These are phyloP conservation scores for Hyphodiscus sp. DNA, from an alignment of 2,329 filamentous ascomycete genomes.

Conservation along the genomic window DNA sequence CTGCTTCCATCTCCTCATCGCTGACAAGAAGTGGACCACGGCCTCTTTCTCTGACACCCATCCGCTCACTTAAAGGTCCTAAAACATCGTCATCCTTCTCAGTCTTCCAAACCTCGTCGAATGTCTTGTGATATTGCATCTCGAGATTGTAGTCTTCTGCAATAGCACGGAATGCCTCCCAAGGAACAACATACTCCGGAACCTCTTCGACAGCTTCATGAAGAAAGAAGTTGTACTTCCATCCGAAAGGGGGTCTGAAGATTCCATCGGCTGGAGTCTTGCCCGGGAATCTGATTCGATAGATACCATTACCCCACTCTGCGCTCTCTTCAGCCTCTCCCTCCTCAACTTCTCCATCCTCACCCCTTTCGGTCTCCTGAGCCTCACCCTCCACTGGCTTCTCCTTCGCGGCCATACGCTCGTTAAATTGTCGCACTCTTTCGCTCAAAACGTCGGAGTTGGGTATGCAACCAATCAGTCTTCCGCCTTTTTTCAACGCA, in stretches of 20 bases:
- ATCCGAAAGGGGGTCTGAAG: constrained; percentile 91
- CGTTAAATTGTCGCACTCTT: constrained; percentile 72
- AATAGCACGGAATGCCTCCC: constrained; percentile 92
- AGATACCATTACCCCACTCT: constrained; percentile 91
- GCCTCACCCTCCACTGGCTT: constrained; percentile 33
- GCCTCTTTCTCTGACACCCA: constrained; percentile 76
- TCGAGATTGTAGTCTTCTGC: constrained; percentile 97
- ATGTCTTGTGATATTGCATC: constrained; percentile 86
- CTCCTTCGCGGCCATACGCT: constrained; percentile 39
- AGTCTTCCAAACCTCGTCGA: constrained; percentile 83
- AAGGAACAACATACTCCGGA: constrained; percentile 95
- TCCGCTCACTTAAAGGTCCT: constrained; percentile 84
- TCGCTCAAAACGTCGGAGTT: constrained; percentile 86
- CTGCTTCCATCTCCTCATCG: constrained; percentile 87
- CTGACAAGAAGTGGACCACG: constrained; percentile 62
- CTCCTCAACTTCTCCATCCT: constrained; percentile 47
- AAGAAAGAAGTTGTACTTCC: constrained; percentile 97
- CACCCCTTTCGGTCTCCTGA: constrained; percentile 24
- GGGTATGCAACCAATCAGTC: constrained; percentile 93
- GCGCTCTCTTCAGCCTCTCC: constrained; percentile 58
- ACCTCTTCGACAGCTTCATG: constrained; percentile 94
- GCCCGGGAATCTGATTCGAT: constrained; percentile 81
- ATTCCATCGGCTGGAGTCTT: constrained; percentile 78
- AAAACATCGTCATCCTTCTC: constrained; percentile 81
- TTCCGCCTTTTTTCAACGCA: constrained; percentile 84